These are phyloP conservation scores for Tilletia indica DNA, from an alignment of 1,284 basidiomycete genomes.

Conservation along the genomic window DNA sequence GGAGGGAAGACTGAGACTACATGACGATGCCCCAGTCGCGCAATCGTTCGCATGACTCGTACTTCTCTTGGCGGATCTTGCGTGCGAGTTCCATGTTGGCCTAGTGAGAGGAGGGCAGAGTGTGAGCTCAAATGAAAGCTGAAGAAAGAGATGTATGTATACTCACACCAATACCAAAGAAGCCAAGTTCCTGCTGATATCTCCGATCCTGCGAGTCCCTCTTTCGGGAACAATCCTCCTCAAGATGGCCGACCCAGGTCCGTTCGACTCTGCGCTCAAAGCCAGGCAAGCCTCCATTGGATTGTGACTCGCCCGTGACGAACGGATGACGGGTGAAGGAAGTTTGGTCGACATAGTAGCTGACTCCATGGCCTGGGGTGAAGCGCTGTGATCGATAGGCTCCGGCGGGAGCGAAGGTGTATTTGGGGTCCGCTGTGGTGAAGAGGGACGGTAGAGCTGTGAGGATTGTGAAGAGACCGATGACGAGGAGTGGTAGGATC, in stretches of 20 bases:
- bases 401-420: conserved; percentile 65
- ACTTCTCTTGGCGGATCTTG: conserved; percentile 44
- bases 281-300: conserved; percentile 22
- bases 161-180: conserved; percentile 43
- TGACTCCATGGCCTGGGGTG: conserved; percentile 69
- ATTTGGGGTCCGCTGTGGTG: conserved; percentile 74
- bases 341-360: conserved; percentile 79
- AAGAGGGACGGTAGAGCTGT: conserved; percentile 74
- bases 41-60: conserved; percentile 51
- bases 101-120: conserved; percentile 21
- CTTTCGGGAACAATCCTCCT: conserved; percentile 33
- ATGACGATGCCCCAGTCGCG: conserved; percentile 41
- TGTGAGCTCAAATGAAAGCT: neutral
- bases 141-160: neutral
- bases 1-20: conserved; percentile 1
- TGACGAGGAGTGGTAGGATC: conserved; percentile 70
- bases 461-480: conserved; percentile 66
- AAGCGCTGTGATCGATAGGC: conserved; percentile 47
- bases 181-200: conserved; percentile 33
- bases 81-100: conserved; percentile 38
- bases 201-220: conserved; percentile 40
- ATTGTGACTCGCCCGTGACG: conserved; percentile 30
- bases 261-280: conserved; percentile 47
- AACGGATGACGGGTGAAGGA: conserved; percentile 76
- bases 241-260: conserved; percentile 37